Conservation (phyloP, 352 stramenopile genomes). For the Phytophthora vignae region DNA sequence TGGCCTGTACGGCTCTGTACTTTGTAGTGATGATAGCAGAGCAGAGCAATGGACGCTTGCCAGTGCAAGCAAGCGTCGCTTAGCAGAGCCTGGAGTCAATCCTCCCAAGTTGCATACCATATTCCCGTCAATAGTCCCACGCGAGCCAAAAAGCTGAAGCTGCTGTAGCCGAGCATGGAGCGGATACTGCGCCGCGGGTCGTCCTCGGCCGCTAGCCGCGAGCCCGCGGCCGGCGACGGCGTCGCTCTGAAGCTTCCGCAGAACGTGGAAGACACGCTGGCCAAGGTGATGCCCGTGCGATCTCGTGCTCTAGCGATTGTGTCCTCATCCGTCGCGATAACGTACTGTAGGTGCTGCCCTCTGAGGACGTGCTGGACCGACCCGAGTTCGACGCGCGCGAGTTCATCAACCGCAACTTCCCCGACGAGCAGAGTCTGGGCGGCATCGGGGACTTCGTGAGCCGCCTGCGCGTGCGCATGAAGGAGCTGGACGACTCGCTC, state of each 20-base stretch:
- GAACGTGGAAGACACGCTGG: slow-evolving; percentile 61
- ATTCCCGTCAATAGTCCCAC: background rate
- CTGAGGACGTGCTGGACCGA: slow-evolving; percentile 87
- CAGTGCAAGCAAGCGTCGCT: too few species aligned
- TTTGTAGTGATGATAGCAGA: too few species aligned
- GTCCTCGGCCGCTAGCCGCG: background rate
- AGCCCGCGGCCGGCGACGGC: slow-evolving; percentile 13
- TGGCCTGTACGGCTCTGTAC: too few species aligned
- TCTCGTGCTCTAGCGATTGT: background rate
- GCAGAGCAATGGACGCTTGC: too few species aligned
- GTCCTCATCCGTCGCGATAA: background rate
- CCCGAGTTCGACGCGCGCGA: slow-evolving; percentile 92
- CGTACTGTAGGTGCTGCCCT: slow-evolving; percentile 64
- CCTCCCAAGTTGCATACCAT: background rate
- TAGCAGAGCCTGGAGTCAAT: background rate
- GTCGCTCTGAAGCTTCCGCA: slow-evolving; percentile 58
- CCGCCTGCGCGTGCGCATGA: slow-evolving; percentile 79
- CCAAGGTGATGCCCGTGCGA: slow-evolving; percentile 39
- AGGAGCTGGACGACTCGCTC: slow-evolving; percentile 84
- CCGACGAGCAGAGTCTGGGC: slow-evolving; percentile 82
- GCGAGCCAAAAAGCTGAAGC: too few species aligned
- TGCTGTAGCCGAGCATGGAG: slow-evolving; percentile 24
- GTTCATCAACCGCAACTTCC: slow-evolving; percentile 95
- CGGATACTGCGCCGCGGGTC: slow-evolving; percentile 14
- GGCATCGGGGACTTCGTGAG: slow-evolving; percentile 88